A percentile compares a stretch with the other conserved stretches of the same genome.
These are phyloP conservation scores for Melastoma candidum DNA, from an alignment of 441 rosid genomes.

Conservation along the genomic window DNA sequence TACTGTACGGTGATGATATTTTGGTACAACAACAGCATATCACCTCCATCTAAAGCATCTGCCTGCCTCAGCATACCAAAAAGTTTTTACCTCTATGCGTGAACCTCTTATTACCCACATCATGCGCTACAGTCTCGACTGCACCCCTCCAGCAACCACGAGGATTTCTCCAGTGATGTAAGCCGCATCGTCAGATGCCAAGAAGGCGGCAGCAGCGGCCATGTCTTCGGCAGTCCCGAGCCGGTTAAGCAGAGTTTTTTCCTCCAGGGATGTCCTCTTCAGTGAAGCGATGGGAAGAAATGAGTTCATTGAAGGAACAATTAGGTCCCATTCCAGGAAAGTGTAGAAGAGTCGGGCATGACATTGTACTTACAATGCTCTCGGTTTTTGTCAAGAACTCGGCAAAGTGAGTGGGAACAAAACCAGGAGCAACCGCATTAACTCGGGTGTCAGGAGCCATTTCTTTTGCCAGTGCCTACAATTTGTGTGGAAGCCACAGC, in stretches of 20 bases:
- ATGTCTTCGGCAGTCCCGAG: slow-evolving; percentile 76
- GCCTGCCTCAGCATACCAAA: too few species aligned
- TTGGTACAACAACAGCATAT: too few species aligned
- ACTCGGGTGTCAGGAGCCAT: slow-evolving; percentile 35
- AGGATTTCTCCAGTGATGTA: slow-evolving; percentile 80
- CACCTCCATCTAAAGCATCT: too few species aligned
- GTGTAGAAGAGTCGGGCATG: not conserved
- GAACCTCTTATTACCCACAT: too few species aligned
- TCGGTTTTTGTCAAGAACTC: slow-evolving; percentile 42
- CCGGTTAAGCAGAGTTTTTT: slow-evolving; percentile 41
- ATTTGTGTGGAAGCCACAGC: not conserved
- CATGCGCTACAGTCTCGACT: slow-evolving; percentile 53
- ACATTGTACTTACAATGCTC: slow-evolving; percentile 33
- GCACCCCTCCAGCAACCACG: slow-evolving; percentile 81
- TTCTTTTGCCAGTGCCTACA: slow-evolving; percentile 76
- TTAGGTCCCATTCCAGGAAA: not conserved
- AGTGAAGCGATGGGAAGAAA: slow-evolving; percentile 1
- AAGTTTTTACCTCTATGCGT: too few species aligned
- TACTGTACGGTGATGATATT: too few species aligned
- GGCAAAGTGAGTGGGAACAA: slow-evolving; percentile 78
- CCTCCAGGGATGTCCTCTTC: slow-evolving; percentile 6
- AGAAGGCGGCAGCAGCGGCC: slow-evolving; percentile 78
- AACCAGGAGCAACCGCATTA: slow-evolving; percentile 67
- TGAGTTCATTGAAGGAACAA: not conserved
- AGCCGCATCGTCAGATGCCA: slow-evolving; percentile 81